phyloP scores from a whole-genome alignment of 768 basidiomycete species.

The Pholiota microspora region DNA sequence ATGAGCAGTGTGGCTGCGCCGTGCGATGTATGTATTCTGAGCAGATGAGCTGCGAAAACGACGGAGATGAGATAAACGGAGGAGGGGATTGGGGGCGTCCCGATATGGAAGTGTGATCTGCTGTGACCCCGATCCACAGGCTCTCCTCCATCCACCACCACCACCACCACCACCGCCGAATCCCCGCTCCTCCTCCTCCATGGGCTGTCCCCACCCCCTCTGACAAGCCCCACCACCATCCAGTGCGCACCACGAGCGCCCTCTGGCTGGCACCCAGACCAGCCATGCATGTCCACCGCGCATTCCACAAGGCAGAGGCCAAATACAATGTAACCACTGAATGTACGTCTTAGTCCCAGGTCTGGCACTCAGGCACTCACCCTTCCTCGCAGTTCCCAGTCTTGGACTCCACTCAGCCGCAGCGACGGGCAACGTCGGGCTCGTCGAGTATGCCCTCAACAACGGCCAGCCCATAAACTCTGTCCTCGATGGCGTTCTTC shows the following conservation, averaged over 20 bases:
- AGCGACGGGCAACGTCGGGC: constrained; percentile 84
- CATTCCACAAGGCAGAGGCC: constrained; percentile 47
- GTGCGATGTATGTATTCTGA: background rate
- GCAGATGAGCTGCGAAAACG: constrained; percentile 22
- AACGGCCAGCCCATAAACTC: constrained; percentile 97
- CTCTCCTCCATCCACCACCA: constrained; percentile 16
- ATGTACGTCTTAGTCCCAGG: constrained; percentile 32
- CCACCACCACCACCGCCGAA: constrained; percentile 11
- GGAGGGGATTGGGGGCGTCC: constrained; percentile 7
- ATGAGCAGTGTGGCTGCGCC: no score
- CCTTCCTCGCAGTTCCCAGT: constrained; percentile 54
- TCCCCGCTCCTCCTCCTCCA: constrained; percentile 2
- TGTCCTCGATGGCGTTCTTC: constrained; percentile 94
- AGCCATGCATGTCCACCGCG: constrained; percentile 50
- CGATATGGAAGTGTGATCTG: constrained; percentile 22
- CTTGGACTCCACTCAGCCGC: constrained; percentile 78
- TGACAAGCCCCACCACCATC: background rate
- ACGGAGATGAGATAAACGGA: constrained; percentile 34
- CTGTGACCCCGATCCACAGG: constrained; percentile 15
- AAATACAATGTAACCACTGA: constrained; percentile 60
- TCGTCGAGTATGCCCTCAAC: constrained; percentile 88
- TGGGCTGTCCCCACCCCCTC: background rate
- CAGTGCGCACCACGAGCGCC: constrained; percentile 3
- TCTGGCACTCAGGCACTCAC: background rate
- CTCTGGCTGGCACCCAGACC: constrained; percentile 15